These are phyloP conservation scores for Plasmodium cynomolgi DNA, from an alignment of 169 alveolate species.

Conservation along the genomic window DNA sequence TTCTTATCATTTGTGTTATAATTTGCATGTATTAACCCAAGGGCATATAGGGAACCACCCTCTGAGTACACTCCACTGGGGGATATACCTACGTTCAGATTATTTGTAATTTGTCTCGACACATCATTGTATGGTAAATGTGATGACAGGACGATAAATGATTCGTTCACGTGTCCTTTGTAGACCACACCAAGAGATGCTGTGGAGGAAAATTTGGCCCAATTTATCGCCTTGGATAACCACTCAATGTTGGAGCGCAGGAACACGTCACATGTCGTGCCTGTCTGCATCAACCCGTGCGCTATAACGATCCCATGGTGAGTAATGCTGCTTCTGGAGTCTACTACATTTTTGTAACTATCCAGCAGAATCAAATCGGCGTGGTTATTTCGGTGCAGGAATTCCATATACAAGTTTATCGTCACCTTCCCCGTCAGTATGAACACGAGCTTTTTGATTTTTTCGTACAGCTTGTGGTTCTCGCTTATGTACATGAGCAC, in stretches of 20 bases:
- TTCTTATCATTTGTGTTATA: constrained; percentile 85
- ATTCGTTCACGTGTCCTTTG: constrained; percentile 81
- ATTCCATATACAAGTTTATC: constrained; percentile 87
- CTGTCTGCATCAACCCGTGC: constrained; percentile 94
- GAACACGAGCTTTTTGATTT: constrained; percentile 74
- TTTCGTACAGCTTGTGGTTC: constrained; percentile 60
- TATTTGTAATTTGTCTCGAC: constrained; percentile 65
- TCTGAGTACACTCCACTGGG: constrained; percentile 90
- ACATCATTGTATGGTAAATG: constrained; percentile 63
- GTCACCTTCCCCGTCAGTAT: constrained; percentile 88
- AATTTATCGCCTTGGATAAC: constrained; percentile 94
- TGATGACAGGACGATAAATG: constrained; percentile 67
- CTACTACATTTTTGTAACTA: constrained; percentile 76
- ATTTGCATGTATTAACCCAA: constrained; percentile 94
- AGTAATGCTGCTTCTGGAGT: constrained; percentile 83
- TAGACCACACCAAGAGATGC: constrained; percentile 98
- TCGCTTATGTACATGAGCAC: constrained; percentile 27
- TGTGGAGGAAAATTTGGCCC: constrained; percentile 98
- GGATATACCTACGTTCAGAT: constrained; percentile 81
- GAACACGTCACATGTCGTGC: constrained; percentile 96
- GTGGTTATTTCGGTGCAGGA: constrained; percentile 91
- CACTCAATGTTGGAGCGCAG: constrained; percentile 94
- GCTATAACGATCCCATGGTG: constrained; percentile 94
- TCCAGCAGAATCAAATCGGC: constrained; percentile 90
- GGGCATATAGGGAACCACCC: constrained; percentile 98